These are phyloP conservation scores for Alternaria panax DNA, from an alignment of 2,329 filamentous ascomycete genomes.

Conservation along the genomic window DNA sequence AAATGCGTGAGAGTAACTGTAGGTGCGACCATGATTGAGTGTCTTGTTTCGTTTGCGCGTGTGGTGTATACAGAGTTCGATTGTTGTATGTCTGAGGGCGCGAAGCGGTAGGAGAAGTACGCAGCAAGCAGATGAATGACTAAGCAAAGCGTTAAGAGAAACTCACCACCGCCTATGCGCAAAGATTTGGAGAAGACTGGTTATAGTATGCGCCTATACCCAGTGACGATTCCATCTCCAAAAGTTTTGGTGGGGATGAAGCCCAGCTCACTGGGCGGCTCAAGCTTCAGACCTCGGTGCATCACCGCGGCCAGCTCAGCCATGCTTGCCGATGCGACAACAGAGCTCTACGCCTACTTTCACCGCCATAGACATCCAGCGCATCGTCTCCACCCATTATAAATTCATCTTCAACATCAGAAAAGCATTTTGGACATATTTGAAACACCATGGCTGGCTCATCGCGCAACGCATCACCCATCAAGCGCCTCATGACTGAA, in stretches of 20 bases:
- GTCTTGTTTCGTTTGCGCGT: background rate
- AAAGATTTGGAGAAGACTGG: background rate
- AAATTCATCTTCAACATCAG: background rate
- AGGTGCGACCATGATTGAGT: constrained; percentile 36
- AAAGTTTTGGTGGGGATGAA: constrained; percentile 38
- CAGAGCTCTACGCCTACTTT: constrained; percentile 3
- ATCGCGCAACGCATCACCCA: constrained; percentile 50
- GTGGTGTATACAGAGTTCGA: background rate
- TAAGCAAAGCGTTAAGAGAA: background rate
- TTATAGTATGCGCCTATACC: background rate
- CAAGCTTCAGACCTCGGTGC: constrained; percentile 32
- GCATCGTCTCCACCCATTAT: background rate
- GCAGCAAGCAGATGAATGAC: background rate
- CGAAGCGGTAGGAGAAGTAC: background rate
- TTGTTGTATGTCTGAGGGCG: background rate
- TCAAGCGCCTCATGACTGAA: constrained; percentile 69
- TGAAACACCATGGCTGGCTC: constrained; percentile 41
- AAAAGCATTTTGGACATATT: background rate
- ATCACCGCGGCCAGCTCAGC: constrained; percentile 18
- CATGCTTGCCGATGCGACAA: constrained; percentile 11
- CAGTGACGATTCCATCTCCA: constrained; percentile 14
- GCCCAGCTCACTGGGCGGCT: constrained; percentile 29
- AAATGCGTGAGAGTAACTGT: constrained; percentile 56
- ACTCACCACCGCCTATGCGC: background rate
- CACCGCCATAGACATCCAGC: constrained; percentile 5